Conservation (phyloP, 129 eudicot species). For the Rutidosis leptorrhynchoides region DNA sequence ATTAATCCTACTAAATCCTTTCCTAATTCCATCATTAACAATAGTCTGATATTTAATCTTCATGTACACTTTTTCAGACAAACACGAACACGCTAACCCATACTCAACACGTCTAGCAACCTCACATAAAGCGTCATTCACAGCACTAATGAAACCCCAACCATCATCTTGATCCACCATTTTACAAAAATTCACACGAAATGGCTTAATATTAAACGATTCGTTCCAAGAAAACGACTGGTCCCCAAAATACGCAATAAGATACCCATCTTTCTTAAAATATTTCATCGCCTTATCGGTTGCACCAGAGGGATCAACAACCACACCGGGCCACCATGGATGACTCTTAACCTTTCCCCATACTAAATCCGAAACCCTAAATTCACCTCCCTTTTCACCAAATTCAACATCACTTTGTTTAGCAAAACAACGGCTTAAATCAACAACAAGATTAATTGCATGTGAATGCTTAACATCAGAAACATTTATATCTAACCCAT, state of each 20-base stretch:
- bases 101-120: slow-evolving; percentile 63
- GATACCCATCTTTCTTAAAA: slow-evolving; percentile 37
- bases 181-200: slow-evolving; percentile 42
- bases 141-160: slow-evolving; percentile 51
- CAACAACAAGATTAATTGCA: slow-evolving; percentile 43
- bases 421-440: slow-evolving; percentile 22
- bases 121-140: slow-evolving; percentile 58
- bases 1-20: slow-evolving; percentile 41
- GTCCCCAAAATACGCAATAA: slow-evolving; percentile 74
- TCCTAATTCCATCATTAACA: slow-evolving; percentile 48
- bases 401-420: slow-evolving; percentile 20
- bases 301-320: slow-evolving; percentile 50
- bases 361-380: slow-evolving; percentile 50
- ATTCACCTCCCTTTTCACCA: slow-evolving; percentile 46
- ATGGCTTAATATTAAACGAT: slow-evolving; percentile 49
- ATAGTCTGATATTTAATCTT: slow-evolving; percentile 34
- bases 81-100: slow-evolving; percentile 62
- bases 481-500: slow-evolving; percentile 1
- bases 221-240: slow-evolving; percentile 63
- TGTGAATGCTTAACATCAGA: slow-evolving; percentile 7
- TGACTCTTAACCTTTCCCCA: slow-evolving; percentile 86
- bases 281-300: slow-evolving; percentile 50
- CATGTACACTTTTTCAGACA: slow-evolving; percentile 30
- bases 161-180: slow-evolving; percentile 49
- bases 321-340: slow-evolving; percentile 90